These are phyloP conservation scores for Cladosporium sp. DNA, from an alignment of 2,329 filamentous ascomycete species.

Conservation along the genomic window DNA sequence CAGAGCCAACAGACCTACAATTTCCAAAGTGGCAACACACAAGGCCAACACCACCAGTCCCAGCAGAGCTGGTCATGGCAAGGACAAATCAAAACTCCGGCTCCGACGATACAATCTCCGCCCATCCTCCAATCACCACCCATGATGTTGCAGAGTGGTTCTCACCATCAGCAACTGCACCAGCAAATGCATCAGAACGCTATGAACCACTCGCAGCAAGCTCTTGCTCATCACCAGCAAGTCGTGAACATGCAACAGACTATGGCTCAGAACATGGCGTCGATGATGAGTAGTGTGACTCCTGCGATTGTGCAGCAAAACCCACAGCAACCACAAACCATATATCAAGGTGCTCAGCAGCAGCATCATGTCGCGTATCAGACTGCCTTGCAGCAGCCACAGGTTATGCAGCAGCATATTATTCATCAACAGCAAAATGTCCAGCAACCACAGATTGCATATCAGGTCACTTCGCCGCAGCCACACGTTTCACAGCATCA, in stretches of 20 bases:
- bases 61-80: conserved; percentile 11
- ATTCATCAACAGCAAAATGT: background rate
- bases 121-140: background rate
- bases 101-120: background rate
- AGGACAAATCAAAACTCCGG: background rate
- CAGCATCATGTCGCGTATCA: background rate
- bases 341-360: background rate
- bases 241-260: conserved; percentile 1
- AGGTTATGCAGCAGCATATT: background rate
- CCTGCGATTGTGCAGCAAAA: background rate
- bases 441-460: background rate
- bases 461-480: background rate
- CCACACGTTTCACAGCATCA: background rate
- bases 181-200: conserved; percentile 6
- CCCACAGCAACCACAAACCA: background rate
- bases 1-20: conserved; percentile 4
- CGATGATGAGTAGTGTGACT: background rate
- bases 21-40: background rate
- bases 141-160: background rate
- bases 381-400: background rate
- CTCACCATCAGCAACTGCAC: background rate
- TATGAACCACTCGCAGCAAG: background rate
- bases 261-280: background rate
- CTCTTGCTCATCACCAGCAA: background rate
- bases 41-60: background rate